phyloP scores from a whole-genome alignment of 2,329 filamentous ascomycete species.

The Alternaria arborescens region DNA sequence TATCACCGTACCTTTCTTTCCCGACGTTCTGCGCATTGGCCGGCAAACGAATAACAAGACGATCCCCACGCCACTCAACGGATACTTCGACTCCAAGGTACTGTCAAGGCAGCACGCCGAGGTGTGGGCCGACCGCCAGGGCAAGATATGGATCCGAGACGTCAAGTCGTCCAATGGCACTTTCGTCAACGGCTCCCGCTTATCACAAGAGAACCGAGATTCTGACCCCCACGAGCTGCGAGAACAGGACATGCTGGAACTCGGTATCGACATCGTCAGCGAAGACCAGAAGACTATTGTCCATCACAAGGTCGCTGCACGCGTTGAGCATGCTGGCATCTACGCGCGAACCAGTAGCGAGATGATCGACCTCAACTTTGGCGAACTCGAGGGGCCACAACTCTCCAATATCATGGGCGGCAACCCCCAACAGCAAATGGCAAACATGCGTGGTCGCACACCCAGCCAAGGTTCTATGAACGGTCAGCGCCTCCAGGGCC shows the following conservation, averaged over 20 bases:
- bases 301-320: conserved; percentile 96
- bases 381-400: conserved; percentile 82
- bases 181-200: conserved; percentile 89
- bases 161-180: conserved; percentile 99
- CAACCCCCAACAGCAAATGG: conserved; percentile 69
- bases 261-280: conserved; percentile 98
- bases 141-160: conserved; percentile 95
- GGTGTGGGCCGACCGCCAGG: conserved; percentile 84
- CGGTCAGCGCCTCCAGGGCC: conserved; percentile 68
- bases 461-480: conserved; percentile 64
- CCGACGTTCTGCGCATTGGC: conserved; percentile 93
- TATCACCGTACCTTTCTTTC: conserved; percentile 89
- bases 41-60: conserved; percentile 98
- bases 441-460: conserved; percentile 73
- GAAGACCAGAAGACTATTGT: conserved; percentile 99
- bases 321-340: conserved; percentile 93
- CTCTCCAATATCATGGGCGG: conserved; percentile 73
- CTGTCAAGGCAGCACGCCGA: conserved; percentile 95
- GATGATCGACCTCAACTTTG: conserved; percentile 88
- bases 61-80: conserved; percentile 86
- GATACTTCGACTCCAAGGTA: conserved; percentile 98
- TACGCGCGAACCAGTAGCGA: conserved; percentile 74
- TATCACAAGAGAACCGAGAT: conserved; percentile 94
- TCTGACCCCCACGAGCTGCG: conserved; percentile 94
- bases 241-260: conserved; percentile 88